Conservation (phyloP, 352 stramenopile genomes). For the Phytophthora pseudosyringae region DNA sequence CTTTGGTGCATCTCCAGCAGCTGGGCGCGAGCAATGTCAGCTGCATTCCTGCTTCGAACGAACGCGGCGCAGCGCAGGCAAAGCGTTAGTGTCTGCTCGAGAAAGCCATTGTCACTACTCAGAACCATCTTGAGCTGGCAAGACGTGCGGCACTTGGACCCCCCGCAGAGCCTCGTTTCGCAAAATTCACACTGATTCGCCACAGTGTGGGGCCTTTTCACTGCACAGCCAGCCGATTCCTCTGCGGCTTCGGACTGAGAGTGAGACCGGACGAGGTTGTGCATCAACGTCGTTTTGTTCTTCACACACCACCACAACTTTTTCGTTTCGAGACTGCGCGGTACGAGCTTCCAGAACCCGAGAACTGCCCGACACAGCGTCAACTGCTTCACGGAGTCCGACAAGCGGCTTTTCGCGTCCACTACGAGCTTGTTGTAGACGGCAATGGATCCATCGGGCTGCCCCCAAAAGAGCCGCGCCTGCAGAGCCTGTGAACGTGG, state of each 20-base stretch:
- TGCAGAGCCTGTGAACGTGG: slow-evolving; percentile 17
- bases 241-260: not conserved
- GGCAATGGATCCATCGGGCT: slow-evolving; percentile 17
- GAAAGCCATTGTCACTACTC: slow-evolving; percentile 23
- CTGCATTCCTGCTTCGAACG: slow-evolving; percentile 17
- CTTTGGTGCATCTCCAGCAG: slow-evolving; percentile 16
- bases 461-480: slow-evolving; percentile 29
- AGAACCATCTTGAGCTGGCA: slow-evolving; percentile 31
- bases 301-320: slow-evolving; percentile 37
- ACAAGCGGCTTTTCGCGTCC: slow-evolving; percentile 25
- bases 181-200: slow-evolving; percentile 32
- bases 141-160: slow-evolving; percentile 12
- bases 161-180: slow-evolving; percentile 16
- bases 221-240: slow-evolving; percentile 9
- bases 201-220: not conserved
- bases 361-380: slow-evolving; percentile 22
- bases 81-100: slow-evolving; percentile 26
- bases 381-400: slow-evolving; percentile 25
- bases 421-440: slow-evolving; percentile 38
- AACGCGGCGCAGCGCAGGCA: slow-evolving; percentile 25
- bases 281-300: slow-evolving; percentile 29
- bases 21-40: slow-evolving; percentile 19
- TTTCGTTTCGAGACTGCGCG: slow-evolving; percentile 30
- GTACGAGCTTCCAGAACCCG: slow-evolving; percentile 33
- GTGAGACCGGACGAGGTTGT: slow-evolving; percentile 8